Percentiles rank a stretch among this genome's conserved stretches.
These are phyloP conservation scores for Bruguiera hainesii DNA, from an alignment of 441 rosid species.

Conservation along the genomic window DNA sequence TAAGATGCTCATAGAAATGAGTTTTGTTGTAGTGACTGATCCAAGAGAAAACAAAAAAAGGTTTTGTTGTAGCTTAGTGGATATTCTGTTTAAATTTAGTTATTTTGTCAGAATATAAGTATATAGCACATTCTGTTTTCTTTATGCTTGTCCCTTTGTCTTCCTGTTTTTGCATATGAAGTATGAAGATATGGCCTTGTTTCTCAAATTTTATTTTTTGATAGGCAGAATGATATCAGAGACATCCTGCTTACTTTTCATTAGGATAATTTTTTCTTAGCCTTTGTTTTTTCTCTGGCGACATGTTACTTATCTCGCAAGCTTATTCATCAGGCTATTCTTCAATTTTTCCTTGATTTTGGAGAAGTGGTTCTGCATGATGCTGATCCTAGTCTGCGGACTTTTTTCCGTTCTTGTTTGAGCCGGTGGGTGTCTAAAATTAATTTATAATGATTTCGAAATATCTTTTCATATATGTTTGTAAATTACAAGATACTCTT, in stretches of 20 bases:
- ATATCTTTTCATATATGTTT: not conserved
- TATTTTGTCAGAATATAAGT: not conserved
- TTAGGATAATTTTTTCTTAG: not conserved
- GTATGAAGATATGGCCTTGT: not conserved
- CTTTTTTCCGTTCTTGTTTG: slow-evolving; percentile 84
- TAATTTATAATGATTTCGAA: not conserved
- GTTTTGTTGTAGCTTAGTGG: too few relatives aligned
- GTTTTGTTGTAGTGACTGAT: too few relatives aligned
- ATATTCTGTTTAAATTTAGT: not conserved
- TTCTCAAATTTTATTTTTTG: not conserved
- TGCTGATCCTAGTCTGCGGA: slow-evolving; percentile 80
- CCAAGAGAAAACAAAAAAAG: too few relatives aligned
- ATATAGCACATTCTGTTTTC: not conserved
- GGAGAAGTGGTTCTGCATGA: slow-evolving; percentile 94
- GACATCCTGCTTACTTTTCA: not conserved
- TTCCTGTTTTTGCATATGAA: not conserved
- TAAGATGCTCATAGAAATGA: too few relatives aligned
- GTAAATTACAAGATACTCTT: not conserved
- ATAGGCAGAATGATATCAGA: not conserved
- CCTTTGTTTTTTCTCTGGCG: not conserved
- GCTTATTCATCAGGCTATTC: slow-evolving; percentile 52
- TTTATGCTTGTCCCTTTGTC: too few relatives aligned
- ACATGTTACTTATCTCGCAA: not conserved
- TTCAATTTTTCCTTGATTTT: slow-evolving; percentile 82
- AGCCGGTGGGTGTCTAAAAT: slow-evolving; percentile 57